Base-by-base conservation (phyloP, 306 rosid genomes). In the Argentina anserina region DNA sequence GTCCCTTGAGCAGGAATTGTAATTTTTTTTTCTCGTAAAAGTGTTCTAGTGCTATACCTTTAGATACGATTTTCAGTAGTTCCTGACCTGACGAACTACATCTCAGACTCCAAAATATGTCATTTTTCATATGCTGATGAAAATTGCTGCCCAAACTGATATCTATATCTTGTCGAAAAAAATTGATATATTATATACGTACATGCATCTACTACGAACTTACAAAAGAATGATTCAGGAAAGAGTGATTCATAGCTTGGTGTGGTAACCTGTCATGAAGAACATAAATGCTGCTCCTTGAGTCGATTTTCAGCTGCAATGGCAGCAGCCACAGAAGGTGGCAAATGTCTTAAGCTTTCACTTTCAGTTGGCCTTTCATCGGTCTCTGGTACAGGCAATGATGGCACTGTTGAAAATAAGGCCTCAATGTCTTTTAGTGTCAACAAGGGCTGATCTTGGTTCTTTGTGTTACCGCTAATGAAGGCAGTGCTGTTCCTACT, bases 281-380 rank as follows among this genome's bases (percentile, higher is more conserved):
- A 75, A 73, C 81, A 81, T 41, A 78, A 64, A 53, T 84, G 92
- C 45, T 79, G 90, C 63, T 81, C 87, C 76, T 71, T 65, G 50
- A 84, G 84, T 83, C 98, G 88, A 82, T 87, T 91, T 84, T 94
- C 92, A 71, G 98, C 98, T 52, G 97, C 97, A 20, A 91, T 76
- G 58, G 92, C 86, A 2, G 97, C 96, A 11, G 98, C 98, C 79
- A 84, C 63, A 34, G 95, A 84, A 76, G 97, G 98, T 33, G 97
- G 91, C 79, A 89, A 75, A 77, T 86, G 86, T 76, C 92, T 85
- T 6, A 91, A 73, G 75, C 75, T 81, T 50, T 78, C 85, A 46
- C 65, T 75, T 46, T 63, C 75, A 46, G 72, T 68, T 42, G 65
- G 81, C 36, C 75, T 81, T 67, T 85, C 88, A 47, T 82, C 87